Conservation (phyloP, 2,329 filamentous ascomycete species). For the Venturiaceae sp. region DNA sequence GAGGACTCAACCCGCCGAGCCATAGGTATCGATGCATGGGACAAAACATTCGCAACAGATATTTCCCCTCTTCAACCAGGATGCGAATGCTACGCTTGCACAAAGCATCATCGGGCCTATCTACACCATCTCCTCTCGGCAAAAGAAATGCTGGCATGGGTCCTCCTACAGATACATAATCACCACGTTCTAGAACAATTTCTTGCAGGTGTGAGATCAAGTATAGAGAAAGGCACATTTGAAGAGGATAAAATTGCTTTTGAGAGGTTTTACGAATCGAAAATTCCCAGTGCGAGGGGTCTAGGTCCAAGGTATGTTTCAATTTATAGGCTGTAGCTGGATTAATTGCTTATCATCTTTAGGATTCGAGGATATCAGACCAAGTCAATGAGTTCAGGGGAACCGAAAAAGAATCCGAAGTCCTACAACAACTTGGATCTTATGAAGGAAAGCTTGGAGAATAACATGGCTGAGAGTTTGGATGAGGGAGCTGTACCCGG, state of each 20-base stretch:
- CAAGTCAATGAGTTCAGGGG: constrained; percentile 4
- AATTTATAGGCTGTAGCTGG: neutral
- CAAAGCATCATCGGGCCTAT: constrained; percentile 74
- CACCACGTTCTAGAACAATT: constrained; percentile 63
- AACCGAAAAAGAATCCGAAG: constrained; percentile 9
- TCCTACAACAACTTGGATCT: constrained; percentile 8
- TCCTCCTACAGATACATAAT: constrained; percentile 86
- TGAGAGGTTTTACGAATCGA: constrained; percentile 55
- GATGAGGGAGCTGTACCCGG: neutral
- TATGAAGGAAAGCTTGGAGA: neutral
- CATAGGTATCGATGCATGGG: constrained; percentile 74
- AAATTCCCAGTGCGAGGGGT: constrained; percentile 65
- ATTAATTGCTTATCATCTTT: neutral
- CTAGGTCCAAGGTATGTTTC: constrained; percentile 52
- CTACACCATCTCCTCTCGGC: constrained; percentile 78
- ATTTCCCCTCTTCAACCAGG: constrained; percentile 49
- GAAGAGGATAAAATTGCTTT: constrained; percentile 50
- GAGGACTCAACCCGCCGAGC: constrained; percentile 24
- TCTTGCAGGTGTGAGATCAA: constrained; percentile 59
- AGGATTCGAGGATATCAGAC: constrained; percentile 8
- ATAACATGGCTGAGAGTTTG: constrained; percentile 4
- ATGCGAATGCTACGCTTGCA: constrained; percentile 79
- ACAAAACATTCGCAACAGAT: constrained; percentile 46
- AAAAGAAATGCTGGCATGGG: constrained; percentile 96
- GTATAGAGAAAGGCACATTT: constrained; percentile 48